Evolutionary conservation across 441 rosid genomes (phyloP), one percentile per base, ranked within the genome.

Genomic region (Capsella rubella): DNA sequence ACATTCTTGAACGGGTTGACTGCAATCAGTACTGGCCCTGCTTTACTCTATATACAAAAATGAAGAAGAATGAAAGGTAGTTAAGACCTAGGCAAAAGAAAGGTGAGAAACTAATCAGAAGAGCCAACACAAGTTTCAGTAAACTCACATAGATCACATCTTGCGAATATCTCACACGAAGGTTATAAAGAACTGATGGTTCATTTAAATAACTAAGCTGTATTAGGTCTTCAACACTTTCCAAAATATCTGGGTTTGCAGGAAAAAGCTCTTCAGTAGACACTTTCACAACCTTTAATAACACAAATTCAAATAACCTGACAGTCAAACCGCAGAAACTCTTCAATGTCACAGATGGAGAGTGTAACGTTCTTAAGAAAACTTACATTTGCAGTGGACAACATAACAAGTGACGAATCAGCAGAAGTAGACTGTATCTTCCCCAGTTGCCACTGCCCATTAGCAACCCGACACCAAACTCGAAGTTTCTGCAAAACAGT

Each of bases 181-280:
- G 85, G 78, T 96, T 96, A 86, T 93, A 82, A 73, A 96, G 86
- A 74, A 93, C 95, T 3, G 99, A 88, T 25, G 97, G 99, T 73
- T 93, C 99, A 67, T 96, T 96, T 83, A 96, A 75, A 88, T 88
- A 96, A 83, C 95, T 91, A 78, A 96, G 99, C 78, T 88, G 97
- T 78, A 87, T 83, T 72, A 93, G 98, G 81, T 96, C 96, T 80
- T 89, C 93, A 71, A 87, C 97, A 49, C 96, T 97, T 82, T 86
- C 93, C 61, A 96, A 80, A 39, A 96, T 84, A 79, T 89, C 89
- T 14, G 99, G 97, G 78, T 93, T 96, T 76, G 99, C 96, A 45
- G 98, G 98, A 56, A 92, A 87, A 75, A 96, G 92, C 35, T 89
- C 89, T 74, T 78, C 86, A 53, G 85, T 83, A 12, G 91, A 76